Percentiles rank a stretch among this genome's conserved stretches.
Conservation (phyloP, 345 rosid species). For the Citrus inodora region DNA sequence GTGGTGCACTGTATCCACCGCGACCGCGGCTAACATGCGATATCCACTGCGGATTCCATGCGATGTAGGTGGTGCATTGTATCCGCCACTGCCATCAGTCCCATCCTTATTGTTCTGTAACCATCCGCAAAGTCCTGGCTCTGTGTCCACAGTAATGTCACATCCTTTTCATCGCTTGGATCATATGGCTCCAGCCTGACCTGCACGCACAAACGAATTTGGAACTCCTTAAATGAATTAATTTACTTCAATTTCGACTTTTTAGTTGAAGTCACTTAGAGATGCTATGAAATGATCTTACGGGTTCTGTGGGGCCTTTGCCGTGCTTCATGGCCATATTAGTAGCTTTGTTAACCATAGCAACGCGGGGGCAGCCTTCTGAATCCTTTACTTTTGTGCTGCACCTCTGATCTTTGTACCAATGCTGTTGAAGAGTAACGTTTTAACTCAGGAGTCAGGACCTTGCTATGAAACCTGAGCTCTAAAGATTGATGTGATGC, state of each 20-base stretch:
- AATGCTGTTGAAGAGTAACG: conserved; percentile 10
- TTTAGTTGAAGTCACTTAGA: no score
- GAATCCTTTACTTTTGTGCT: conserved; percentile 66
- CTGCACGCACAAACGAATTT: background rate
- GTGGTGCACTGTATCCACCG: no score
- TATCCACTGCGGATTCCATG: no score
- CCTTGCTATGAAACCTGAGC: no score
- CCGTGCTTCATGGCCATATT: conserved; percentile 74
- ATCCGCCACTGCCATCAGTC: no score
- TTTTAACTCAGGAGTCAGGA: no score
- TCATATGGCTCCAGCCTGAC: background rate
- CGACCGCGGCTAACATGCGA: no score
- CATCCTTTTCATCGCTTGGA: background rate
- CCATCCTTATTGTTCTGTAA: background rate
- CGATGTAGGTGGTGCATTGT: no score
- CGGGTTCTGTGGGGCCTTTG: conserved; percentile 62
- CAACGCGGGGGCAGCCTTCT: conserved; percentile 65
- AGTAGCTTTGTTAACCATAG: conserved; percentile 76
- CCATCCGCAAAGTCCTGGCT: background rate
- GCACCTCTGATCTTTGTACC: conserved; percentile 78
- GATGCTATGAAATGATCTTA: conserved; percentile 27
- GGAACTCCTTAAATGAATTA: no score
- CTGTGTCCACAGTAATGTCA: background rate
- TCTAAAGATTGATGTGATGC: no score
- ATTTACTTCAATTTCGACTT: no score